These are phyloP conservation scores for Botrytis porri DNA, from an alignment of 2,329 filamentous ascomycete genomes.

Conservation along the genomic window DNA sequence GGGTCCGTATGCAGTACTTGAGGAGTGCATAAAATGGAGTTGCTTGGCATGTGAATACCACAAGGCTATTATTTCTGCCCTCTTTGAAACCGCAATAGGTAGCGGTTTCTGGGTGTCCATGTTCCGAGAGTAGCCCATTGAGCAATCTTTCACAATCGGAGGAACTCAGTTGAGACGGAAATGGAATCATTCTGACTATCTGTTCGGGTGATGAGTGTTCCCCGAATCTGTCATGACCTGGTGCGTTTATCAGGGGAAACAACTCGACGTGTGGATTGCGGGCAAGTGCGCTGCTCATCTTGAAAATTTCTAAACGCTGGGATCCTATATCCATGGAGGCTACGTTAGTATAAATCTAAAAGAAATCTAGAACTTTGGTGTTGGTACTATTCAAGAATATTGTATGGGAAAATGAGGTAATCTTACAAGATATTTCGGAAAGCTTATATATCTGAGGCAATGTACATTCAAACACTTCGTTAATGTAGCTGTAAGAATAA, in stretches of 20 bases:
- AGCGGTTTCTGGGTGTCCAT: neutral
- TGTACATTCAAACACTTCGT: neutral
- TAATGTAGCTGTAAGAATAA: neutral
- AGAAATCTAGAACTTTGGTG: neutral
- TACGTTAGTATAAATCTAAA: neutral
- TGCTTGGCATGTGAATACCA: neutral
- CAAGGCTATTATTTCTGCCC: neutral
- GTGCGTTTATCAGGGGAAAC: neutral
- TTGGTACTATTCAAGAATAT: neutral
- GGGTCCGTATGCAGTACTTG: neutral
- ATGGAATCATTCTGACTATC: neutral
- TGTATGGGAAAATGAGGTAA: fast-evolving
- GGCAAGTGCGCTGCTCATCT: neutral
- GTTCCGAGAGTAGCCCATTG: neutral
- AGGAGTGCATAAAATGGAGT: neutral
- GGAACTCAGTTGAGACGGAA: neutral
- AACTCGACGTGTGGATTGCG: neutral
- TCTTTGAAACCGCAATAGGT: neutral
- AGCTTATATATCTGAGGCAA: neutral
- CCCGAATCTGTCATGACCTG: neutral
- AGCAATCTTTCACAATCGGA: neutral
- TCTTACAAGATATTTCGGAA: neutral
- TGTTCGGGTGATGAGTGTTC: too few species aligned
- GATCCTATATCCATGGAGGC: neutral
- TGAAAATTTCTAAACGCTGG: neutral